phyloP scores from a whole-genome alignment of 164 flowering plant genomes.

The Litsea cubeba region DNA sequence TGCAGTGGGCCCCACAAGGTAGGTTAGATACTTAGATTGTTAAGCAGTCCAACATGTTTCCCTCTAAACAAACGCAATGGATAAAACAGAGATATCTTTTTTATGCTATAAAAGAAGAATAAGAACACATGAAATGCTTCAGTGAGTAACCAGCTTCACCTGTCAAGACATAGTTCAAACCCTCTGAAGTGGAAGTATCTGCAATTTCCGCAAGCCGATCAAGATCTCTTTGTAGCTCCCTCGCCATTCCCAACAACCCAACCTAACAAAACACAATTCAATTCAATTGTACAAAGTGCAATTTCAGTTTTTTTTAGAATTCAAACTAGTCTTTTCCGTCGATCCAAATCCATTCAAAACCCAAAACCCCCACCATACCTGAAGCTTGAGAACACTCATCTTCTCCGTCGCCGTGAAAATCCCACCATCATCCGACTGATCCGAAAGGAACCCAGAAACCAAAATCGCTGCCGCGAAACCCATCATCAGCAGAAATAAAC shows the following conservation, averaged over 20 bases:
- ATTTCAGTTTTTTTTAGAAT: neutral
- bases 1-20: too few relatives aligned
- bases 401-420: slow-evolving; percentile 76
- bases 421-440: slow-evolving; percentile 54
- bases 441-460: slow-evolving; percentile 85
- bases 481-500: slow-evolving; percentile 48
- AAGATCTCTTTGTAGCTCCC: slow-evolving; percentile 81
- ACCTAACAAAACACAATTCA: slow-evolving; percentile 37
- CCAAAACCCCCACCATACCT: slow-evolving; percentile 37
- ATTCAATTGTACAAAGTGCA: neutral
- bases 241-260: slow-evolving; percentile 86
- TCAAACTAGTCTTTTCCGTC: neutral
- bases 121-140: neutral
- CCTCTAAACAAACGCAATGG: too few relatives aligned
- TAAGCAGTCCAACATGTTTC: too few relatives aligned
- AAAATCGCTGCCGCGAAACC: slow-evolving; percentile 70
- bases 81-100: too few relatives aligned
- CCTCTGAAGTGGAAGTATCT: slow-evolving; percentile 77
- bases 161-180: slow-evolving; percentile 72
- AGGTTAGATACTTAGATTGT: too few relatives aligned
- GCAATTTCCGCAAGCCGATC: slow-evolving; percentile 86
- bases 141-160: slow-evolving; percentile 32
- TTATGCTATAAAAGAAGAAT: too few relatives aligned
- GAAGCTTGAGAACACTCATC: slow-evolving; percentile 87
- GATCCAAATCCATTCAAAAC: neutral